Base-by-base conservation (phyloP, 163 green algal species). In the Scenedesmus sp. region DNA sequence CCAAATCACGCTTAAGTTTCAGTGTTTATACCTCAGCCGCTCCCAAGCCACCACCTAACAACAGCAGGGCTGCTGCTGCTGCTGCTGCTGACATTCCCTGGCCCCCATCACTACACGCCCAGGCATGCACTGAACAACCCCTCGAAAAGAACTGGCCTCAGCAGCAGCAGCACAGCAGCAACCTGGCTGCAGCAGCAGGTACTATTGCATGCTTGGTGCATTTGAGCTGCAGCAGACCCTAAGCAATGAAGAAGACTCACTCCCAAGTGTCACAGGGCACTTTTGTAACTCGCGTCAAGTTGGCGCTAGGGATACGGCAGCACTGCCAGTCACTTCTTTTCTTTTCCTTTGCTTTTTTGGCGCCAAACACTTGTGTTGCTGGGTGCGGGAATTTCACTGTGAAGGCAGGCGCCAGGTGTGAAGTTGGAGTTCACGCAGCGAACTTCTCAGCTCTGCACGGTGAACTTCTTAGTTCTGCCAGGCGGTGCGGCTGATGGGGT, bases 381-480 rank as follows among this genome's bases (percentile, higher is more conserved):
- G 59, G 8, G 10, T 10, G 7, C 59, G 59, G 8, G 59, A 10
- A 64, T 64, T 64, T 10, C 59, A 64, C 8, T 64, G 4, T 70
- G 62, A 70, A 70, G 10, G 62, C 62, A 70, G 62, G 9, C 62
- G 12, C 6, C 66, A 76, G 66, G 62, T 70, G 62, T 70, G 62
- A 73, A 73, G 64, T 76, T 26, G 12, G 9, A 34, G 2, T 4
- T 34, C 16, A 26, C 66, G 2, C 5, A 26, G 66, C 2, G n/a
- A 2, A 76, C 34, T 46, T 46, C 34, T 46, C 34, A 46, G 34
- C 34, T 46, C 34, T 46, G 34, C 16, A 34, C 66, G 1, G 13
- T 76, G 66, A 26, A 76, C 15, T 76, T 76, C 59, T 76, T 76
- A 76, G 66, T 76, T 76, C 66, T 76, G 66, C 66, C 66, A 76